Conservation (phyloP, 495 filamentous ascomycete species). For the Penicillium parvum region DNA sequence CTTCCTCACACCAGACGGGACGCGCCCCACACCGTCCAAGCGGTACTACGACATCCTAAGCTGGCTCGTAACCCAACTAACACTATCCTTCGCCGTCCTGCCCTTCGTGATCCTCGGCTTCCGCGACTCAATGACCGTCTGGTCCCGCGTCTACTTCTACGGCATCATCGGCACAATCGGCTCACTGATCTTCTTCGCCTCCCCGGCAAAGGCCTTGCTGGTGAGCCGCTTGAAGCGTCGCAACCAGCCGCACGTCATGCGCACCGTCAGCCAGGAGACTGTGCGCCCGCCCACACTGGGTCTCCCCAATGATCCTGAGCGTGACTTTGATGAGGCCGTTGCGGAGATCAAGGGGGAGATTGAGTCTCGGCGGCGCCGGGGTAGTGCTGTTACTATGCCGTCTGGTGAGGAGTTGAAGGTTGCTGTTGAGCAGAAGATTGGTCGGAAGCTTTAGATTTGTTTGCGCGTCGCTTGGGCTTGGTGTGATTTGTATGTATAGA, state of each 20-base stretch:
- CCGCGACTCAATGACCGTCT: slow-evolving; percentile 60
- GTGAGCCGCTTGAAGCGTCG: slow-evolving; percentile 56
- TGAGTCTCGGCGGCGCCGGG: slow-evolving; percentile 53
- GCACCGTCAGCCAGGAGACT: slow-evolving; percentile 28
- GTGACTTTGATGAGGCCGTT: slow-evolving; percentile 76
- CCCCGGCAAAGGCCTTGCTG: slow-evolving; percentile 65
- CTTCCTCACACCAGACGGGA: slow-evolving; percentile 75
- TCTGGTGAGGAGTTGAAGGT: slow-evolving; percentile 42
- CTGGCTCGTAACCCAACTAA: slow-evolving; percentile 73
- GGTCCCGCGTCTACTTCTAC: slow-evolving; percentile 89
- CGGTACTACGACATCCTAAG: slow-evolving; percentile 82
- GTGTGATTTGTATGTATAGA: neutral
- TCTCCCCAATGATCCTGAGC: slow-evolving; percentile 67
- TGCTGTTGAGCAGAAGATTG: slow-evolving; percentile 45
- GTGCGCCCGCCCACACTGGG: slow-evolving; percentile 62
- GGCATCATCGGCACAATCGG: slow-evolving; percentile 59
- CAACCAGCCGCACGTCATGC: slow-evolving; percentile 30
- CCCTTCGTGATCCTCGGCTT: slow-evolving; percentile 83
- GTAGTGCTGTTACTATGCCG: slow-evolving; percentile 47
- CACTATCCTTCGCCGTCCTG: slow-evolving; percentile 73
- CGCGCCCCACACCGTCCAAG: slow-evolving; percentile 63
- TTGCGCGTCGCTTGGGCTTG: neutral
- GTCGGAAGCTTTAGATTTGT: slow-evolving; percentile 29
- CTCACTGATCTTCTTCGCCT: slow-evolving; percentile 71
- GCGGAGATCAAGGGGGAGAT: slow-evolving; percentile 68